Conservation (phyloP, 2,329 filamentous ascomycete species). For the Neofusicoccum ribis region DNA sequence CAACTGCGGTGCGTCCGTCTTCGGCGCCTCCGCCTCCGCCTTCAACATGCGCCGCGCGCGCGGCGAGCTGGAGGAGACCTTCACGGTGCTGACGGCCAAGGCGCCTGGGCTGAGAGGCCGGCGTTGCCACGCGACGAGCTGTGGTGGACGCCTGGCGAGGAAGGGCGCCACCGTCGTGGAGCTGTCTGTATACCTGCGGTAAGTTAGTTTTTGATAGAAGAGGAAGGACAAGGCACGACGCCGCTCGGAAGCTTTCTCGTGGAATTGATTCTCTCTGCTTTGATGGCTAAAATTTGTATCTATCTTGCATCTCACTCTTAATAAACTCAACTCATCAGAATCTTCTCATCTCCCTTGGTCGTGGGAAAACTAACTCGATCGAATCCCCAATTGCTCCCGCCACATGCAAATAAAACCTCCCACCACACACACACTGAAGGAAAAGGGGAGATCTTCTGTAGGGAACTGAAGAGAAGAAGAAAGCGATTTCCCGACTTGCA, state of each 20-base stretch:
- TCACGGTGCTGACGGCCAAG: constrained; percentile 45
- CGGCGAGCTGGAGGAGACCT: constrained; percentile 45
- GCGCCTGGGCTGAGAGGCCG: constrained; percentile 43
- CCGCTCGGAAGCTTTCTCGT: too few relatives aligned
- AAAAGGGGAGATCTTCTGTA: not conserved
- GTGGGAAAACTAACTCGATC: not conserved
- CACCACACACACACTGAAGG: not conserved
- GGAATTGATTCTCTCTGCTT: not conserved
- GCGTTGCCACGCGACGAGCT: constrained; percentile 43
- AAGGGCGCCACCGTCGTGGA: constrained; percentile 46
- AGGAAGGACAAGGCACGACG: too few relatives aligned
- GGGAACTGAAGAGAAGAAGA: not conserved
- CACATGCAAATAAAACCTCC: not conserved
- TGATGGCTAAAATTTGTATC: not conserved
- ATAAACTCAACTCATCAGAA: not conserved
- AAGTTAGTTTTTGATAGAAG: not conserved
- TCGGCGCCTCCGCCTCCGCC: too few relatives aligned
- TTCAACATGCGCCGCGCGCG: too few relatives aligned
- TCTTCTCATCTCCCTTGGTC: not conserved
- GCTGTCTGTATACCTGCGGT: constrained; percentile 34
- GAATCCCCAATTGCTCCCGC: not conserved
- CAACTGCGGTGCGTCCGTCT: too few relatives aligned
- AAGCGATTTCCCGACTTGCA: not conserved
- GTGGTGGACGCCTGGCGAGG: constrained; percentile 38
- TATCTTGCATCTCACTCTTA: not conserved